These are phyloP conservation scores for Skeletonema costatum DNA, from an alignment of 108 stramenopile species.

Conservation along the genomic window DNA sequence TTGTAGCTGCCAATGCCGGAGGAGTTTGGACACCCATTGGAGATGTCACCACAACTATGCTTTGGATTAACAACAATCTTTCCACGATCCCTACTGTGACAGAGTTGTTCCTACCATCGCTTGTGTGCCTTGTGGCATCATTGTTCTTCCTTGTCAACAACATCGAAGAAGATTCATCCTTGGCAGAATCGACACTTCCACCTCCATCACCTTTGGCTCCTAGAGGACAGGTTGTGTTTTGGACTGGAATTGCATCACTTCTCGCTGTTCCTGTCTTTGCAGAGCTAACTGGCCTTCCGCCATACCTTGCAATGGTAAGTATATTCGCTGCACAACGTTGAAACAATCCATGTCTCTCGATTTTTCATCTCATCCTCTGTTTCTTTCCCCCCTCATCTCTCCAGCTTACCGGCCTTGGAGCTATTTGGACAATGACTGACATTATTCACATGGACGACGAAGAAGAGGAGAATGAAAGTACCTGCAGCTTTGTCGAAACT, in stretches of 20 bases:
- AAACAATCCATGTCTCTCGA: not conserved
- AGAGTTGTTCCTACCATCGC: slow-evolving; percentile 84
- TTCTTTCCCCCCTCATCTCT: not conserved
- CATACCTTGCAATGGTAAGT: slow-evolving; percentile 89
- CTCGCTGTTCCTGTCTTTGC: slow-evolving; percentile 89
- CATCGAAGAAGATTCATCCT: slow-evolving; percentile 76
- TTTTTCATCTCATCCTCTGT: not conserved
- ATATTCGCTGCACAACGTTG: not conserved
- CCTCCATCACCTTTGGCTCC: slow-evolving; percentile 79
- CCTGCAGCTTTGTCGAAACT: slow-evolving; percentile 82
- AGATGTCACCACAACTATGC: slow-evolving; percentile 96
- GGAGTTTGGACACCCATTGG: slow-evolving; percentile 97
- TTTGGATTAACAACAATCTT: slow-evolving; percentile 93
- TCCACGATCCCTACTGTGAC: slow-evolving; percentile 90
- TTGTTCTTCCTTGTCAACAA: slow-evolving; percentile 83
- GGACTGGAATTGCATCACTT: slow-evolving; percentile 84
- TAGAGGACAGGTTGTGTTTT: slow-evolving; percentile 86
- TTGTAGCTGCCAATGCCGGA: slow-evolving; percentile 94
- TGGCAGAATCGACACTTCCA: slow-evolving; percentile 47
- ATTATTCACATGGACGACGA: slow-evolving; percentile 93
- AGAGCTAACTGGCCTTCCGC: slow-evolving; percentile 91
- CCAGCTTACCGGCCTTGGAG: slow-evolving; percentile 87
- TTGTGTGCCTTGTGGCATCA: slow-evolving; percentile 84
- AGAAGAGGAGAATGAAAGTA: slow-evolving; percentile 80
- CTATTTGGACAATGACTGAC: slow-evolving; percentile 94